Base-by-base conservation (phyloP, 2,329 filamentous ascomycete species). In the Epichloe sp. region DNA sequence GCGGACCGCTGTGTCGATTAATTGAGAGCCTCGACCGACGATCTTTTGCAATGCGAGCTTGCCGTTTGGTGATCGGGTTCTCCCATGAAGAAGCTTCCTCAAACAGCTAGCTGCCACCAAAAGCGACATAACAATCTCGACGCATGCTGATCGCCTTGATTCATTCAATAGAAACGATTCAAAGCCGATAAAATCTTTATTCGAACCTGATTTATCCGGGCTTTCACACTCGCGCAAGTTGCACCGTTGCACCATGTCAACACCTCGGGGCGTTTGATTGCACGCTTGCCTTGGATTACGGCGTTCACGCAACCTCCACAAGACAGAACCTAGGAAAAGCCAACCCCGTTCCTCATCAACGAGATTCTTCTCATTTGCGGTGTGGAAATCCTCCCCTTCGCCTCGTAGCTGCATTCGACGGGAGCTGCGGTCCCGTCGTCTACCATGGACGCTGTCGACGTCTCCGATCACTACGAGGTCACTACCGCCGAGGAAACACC, bases 391-490 rank as follows among this genome's bases (percentile, higher is more conserved):
- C 36, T 3, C 36, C 36, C 36, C 19, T 47, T 50, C 64, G 55
- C 64, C 64, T 66, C 64, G 63, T 65, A 65, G 64, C 63, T 61
- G 56, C 56, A 55, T 57, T 56, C 56, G 55, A 53, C 46, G 52
- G 56, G 57, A 44, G 10, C 49, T 48, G 41, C 47, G 26, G 44
- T 41, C 52, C 41, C 31, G 31, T 10, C 35, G 38, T 42, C 53
- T 64, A 69, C 57, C 50, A 81, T 81, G 78, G 68, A 71, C 59
- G 68, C 67, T 59, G 69, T 71, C 66, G 78, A 82, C 64, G 75
- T 74, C 59, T 80, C 78, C 49, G 75, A 78, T 53, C 78, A 81
- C 68, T 80, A 80, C 66, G 75, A 79, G 66, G 71, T 74, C 60
- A 71, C 70, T 56, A 70, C 71, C 44, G 73, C 69, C 48, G 76